A percentile compares a stretch with the other conserved stretches of the same genome.
phyloP scores from a whole-genome alignment of 768 basidiomycete genomes.

The Clavaria fumosa region DNA sequence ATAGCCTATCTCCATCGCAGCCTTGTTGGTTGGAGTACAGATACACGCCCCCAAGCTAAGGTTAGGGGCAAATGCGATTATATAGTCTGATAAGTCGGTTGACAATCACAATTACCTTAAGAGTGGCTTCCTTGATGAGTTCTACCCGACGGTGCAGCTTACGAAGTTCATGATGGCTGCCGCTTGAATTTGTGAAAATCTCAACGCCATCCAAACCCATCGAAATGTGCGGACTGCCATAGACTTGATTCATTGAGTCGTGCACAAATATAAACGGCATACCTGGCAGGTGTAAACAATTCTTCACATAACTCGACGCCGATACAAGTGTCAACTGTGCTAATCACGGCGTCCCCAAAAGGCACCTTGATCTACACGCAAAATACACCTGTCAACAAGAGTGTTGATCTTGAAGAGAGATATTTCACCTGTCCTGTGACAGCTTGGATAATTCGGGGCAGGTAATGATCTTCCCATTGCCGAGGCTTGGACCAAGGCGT shows the following conservation, averaged over 20 bases:
- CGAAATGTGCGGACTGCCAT: constrained; percentile 74
- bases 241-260: neutral
- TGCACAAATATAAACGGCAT: constrained; percentile 21
- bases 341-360: constrained; percentile 90
- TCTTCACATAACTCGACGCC: constrained; percentile 97
- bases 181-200: constrained; percentile 97
- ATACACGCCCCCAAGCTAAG: constrained; percentile 87
- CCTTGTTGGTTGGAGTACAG: constrained; percentile 98
- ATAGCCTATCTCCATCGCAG: constrained; percentile 93
- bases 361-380: constrained; percentile 61
- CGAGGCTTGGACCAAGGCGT: constrained; percentile 90
- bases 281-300: constrained; percentile 94
- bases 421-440: constrained; percentile 70
- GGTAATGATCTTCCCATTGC: constrained; percentile 80
- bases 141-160: constrained; percentile 87
- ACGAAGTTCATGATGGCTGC: constrained; percentile 96
- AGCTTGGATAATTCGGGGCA: constrained; percentile 78
- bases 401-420: neutral
- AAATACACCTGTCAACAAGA: constrained; percentile 1
- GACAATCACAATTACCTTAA: constrained; percentile 44
- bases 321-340: constrained; percentile 89
- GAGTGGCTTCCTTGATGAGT: constrained; percentile 90
- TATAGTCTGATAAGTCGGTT: neutral
- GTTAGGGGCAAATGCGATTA: constrained; percentile 4
- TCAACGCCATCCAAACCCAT: constrained; percentile 99